Evolutionary conservation across 2,329 filamentous ascomycete species (phyloP), one percentile per base, ranked within the genome.

Genomic region (Calonectria hawksworthii): DNA sequence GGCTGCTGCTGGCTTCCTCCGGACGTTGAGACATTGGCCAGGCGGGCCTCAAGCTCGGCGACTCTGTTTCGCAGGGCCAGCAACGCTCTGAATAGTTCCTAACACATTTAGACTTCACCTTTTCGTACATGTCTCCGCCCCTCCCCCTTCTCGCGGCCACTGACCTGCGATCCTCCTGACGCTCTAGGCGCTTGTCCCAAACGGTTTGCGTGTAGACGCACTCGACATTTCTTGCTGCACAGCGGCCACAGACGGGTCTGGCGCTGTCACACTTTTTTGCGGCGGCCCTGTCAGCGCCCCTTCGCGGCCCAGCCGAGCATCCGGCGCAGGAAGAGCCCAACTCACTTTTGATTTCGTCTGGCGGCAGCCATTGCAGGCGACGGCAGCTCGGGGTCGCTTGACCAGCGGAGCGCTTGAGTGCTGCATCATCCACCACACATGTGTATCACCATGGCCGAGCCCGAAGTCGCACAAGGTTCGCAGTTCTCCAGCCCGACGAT

Each of bases 141-240:
- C 28, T 10, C 6, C 2, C 4, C 32, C n/a, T 23, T 18, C 61
- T 18, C 41, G 41, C 38, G 38, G 38, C 41, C 13, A 50, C 74
- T 69, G 56, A 80, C 77, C 70, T 77, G 18, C 77, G 73, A 50
- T 80, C 78, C 41, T 76, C 76, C 38, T 78, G 77, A 4, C 79
- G 78, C 32, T 79, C 75, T 68, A 81, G 76, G 38, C 79, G 78
- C 69, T 79, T 80, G 69, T 81, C 79, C 34, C 75, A 78, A 13
- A 75, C 77, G 28, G 74, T 77, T 56, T 77, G 73, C 26, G 77
- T 75, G 41, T 80, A 81, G 50, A 77, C 72, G 52, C 79, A 81
- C 9, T 72, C 70, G 59, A 75, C 51, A 41, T 68, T 73, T 34
- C 70, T 70, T 28, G 67, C 68, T 0, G 54, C 63, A 54, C 79